These are phyloP conservation scores for Pichia sp. DNA, from an alignment of 1,139 yeast genomes.

Conservation along the genomic window DNA sequence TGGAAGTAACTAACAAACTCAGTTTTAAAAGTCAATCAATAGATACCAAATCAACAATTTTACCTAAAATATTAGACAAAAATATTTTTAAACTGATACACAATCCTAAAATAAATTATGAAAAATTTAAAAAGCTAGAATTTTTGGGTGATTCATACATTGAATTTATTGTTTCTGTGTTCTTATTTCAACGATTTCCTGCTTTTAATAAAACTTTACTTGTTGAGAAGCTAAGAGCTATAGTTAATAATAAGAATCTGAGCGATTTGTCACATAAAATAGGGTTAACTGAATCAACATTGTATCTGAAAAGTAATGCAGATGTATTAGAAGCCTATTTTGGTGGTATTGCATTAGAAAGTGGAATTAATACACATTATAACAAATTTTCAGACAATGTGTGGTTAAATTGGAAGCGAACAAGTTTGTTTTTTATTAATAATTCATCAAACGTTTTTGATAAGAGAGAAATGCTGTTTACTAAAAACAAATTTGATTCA, in stretches of 20 bases:
- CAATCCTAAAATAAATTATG: neutral
- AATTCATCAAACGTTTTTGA: neutral
- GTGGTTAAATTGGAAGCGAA: neutral
- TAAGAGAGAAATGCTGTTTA: neutral
- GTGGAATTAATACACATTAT: neutral
- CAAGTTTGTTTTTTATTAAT: neutral
- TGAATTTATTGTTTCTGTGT: constrained; percentile 1
- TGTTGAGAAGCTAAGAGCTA: neutral
- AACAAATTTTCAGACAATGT: neutral
- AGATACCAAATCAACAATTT: too few relatives aligned
- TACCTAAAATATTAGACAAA: neutral
- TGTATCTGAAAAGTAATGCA: neutral
- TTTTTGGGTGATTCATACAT: constrained; percentile 8
- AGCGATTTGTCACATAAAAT: neutral
- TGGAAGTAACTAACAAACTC: too few relatives aligned
- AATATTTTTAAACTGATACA: neutral
- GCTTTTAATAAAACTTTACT: neutral
- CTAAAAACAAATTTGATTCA: neutral
- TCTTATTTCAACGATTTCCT: neutral
- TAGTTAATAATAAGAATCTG: neutral
- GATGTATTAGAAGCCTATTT: constrained; percentile 6
- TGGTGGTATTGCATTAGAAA: constrained; percentile 3
- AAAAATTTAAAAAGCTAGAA: constrained; percentile 2
- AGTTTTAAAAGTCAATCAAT: too few relatives aligned
- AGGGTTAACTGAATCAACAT: neutral